phyloP scores from a whole-genome alignment of 768 basidiomycete genomes.

The Cyclocybe cylindracea region DNA sequence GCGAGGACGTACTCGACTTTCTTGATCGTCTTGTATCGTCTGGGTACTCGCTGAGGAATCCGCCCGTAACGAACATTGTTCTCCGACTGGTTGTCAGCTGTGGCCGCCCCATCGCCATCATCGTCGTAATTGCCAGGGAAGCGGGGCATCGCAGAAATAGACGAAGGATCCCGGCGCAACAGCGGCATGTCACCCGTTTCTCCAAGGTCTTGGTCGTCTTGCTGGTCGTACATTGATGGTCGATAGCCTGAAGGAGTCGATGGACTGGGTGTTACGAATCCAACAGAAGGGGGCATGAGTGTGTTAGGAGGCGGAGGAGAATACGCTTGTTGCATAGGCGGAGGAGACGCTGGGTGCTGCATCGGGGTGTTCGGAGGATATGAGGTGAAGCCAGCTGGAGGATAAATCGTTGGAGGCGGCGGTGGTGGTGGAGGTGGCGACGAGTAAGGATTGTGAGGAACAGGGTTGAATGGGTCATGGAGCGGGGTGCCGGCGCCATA shows the following conservation, averaged over 20 bases:
- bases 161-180: slow-evolving; percentile 46
- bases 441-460: slow-evolving; percentile 27
- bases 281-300: not conserved
- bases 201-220: slow-evolving; percentile 42
- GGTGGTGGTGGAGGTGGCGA: slow-evolving; percentile 19
- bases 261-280: slow-evolving; percentile 11
- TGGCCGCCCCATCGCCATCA: slow-evolving; percentile 19
- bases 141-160: slow-evolving; percentile 22
- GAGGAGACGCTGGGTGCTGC: slow-evolving; percentile 20
- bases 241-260: slow-evolving; percentile 11
- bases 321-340: slow-evolving; percentile 7
- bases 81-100: slow-evolving; percentile 30
- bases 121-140: slow-evolving; percentile 48
- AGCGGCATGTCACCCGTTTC: slow-evolving; percentile 73
- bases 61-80: slow-evolving; percentile 83
- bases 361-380: slow-evolving; percentile 15
- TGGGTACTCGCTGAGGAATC: slow-evolving; percentile 87
- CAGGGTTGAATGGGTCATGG: slow-evolving; percentile 40
- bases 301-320: slow-evolving; percentile 15
- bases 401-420: slow-evolving; percentile 23
- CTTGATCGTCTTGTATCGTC: slow-evolving; percentile 93
- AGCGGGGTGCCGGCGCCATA: slow-evolving; percentile 21
- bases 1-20: slow-evolving; percentile 68
- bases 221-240: slow-evolving; percentile 36
- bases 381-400: slow-evolving; percentile 16